A percentile compares a stretch with the other conserved stretches of the same genome.
phyloP scores from a whole-genome alignment of 2,329 filamentous ascomycete genomes.

The Raffaelea ambrosiae region DNA sequence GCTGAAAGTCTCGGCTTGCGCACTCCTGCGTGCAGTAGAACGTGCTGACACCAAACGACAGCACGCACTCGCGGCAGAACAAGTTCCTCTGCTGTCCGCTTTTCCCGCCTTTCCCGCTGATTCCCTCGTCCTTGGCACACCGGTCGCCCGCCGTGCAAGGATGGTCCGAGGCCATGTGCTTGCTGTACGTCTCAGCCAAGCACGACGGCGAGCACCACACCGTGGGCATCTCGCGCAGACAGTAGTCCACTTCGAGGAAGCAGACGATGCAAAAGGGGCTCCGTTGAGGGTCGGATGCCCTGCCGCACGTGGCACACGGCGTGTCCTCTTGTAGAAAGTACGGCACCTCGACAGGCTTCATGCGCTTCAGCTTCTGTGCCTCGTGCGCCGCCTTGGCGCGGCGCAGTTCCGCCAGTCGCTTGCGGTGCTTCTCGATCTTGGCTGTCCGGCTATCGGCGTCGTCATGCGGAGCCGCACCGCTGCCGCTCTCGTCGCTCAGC shows the following conservation, averaged over 20 bases:
- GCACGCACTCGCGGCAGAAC: slow-evolving; percentile 25
- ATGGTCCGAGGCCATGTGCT: slow-evolving; percentile 8
- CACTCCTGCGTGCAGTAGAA: slow-evolving; percentile 24
- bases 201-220: slow-evolving; percentile 12
- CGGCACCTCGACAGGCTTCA: slow-evolving; percentile 10
- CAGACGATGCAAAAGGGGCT: slow-evolving; percentile 12
- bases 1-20: slow-evolving; percentile 21
- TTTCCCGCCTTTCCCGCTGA: background rate
- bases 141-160: slow-evolving; percentile 10
- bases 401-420: slow-evolving; percentile 43
- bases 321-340: slow-evolving; percentile 10
- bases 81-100: background rate
- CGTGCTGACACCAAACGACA: slow-evolving; percentile 17
- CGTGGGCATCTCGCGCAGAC: slow-evolving; percentile 11
- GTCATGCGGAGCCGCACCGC: slow-evolving; percentile 8
- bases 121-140: slow-evolving; percentile 5
- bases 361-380: slow-evolving; percentile 33
- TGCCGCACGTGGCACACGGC: slow-evolving; percentile 10
- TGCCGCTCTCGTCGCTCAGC: background rate
- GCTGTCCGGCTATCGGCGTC: slow-evolving; percentile 7
- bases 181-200: slow-evolving; percentile 8
- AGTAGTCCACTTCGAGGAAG: slow-evolving; percentile 14
- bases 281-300: slow-evolving; percentile 6
- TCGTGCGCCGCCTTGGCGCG: slow-evolving; percentile 48
- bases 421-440: slow-evolving; percentile 17